Evolutionary conservation across 2,329 filamentous ascomycete species (phyloP), one percentile per base, ranked within the genome.

Genomic region (Nothomitra cinnamomea): DNA sequence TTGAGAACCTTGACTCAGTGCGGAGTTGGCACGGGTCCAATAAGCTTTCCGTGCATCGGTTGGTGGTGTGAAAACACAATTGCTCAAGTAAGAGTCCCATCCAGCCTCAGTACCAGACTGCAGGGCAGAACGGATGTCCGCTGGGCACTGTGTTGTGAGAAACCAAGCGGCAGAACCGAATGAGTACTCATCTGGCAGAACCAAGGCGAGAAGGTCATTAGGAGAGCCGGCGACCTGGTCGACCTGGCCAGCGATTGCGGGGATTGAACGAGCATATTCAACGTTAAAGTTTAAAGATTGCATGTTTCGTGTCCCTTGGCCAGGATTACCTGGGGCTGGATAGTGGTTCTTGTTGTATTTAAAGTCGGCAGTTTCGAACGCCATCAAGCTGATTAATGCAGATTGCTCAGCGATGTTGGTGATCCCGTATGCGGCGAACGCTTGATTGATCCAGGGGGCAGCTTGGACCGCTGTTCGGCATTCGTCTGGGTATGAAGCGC

Each of bases 241-340:
- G 43, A 63, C 59, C 13, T 62, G 67, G 25, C 56, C 58, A 56
- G 59, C 61, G 1, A 82, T 58, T 1, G 63, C 71, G 0, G 69
- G 66, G 2, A 76, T 66, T 0, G 68, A 70, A 1, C 60, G 53
- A 3, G 78, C 78, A 58, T 83, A 83, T 59, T 71, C 59, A 1
- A 69, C 57, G 59, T 82, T 79, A 64, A 68, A 80, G 1, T 65
- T 60, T 0, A 76, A 69, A 52, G 70, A 73, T 65, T 82, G 76
- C 80, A 84, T 83, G 62, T 80, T 80, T 2, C 78, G 68, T 0
- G 85, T 88, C 22, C 85, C 85, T 64, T 89, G 83, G 7, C 85
- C 85, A 0, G 81, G 73, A 0, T 68, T 62, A n/a, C 73, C 75
- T 1, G 57, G 70, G 17, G 72, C 75, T 1, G 57, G 70, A 68